Base-by-base conservation (phyloP, 2,329 filamentous ascomycete species). In the Dothidotthia symphoricarpi region DNA sequence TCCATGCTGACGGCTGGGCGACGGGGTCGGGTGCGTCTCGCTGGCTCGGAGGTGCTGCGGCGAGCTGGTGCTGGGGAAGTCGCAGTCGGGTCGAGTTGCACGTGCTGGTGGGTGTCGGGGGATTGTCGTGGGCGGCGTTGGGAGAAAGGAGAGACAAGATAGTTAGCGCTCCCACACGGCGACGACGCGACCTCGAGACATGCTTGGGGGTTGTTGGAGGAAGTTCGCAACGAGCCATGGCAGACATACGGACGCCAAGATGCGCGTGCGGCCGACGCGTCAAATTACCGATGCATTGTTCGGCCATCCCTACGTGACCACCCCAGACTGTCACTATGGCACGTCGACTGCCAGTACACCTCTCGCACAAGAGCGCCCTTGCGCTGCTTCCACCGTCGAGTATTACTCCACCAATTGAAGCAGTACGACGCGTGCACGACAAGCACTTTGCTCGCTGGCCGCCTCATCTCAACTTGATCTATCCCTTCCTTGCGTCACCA, bases 391-490 rank as follows among this genome's bases (percentile, higher is more conserved):
- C 54, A 17, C 57, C 51, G 2, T 17, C 50, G 3, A 37, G 34
- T 15, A 55, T 62, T 12, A 33, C 43, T 22, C 31, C 50, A 12
- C 55, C 59, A 14, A 56, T 63, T 16, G 59, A 61, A 32, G 34
- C 40, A 12, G 38, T 61, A 6, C 55, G 61, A 26, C 40, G 49
- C 12, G 33, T 39, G 7, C 41, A 56, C 37, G 59, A 63, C 40
- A 54, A 45, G 31, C 48, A 58, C 22, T 61, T 55, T 39, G 36
- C 34, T 7, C 54, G 57, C 13, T 61, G 56, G 61, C 59, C 56
- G 16, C 52, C 59, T 6, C 59, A 63, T 29, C 58, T 61, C 32
- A 63, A 63, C 28, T 35, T 61, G 16, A 39, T 63, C 29, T 61
- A 61, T 34, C 59, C 57, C 10, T 63, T 63, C 32, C 44, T 61